These are phyloP conservation scores for Lactarius indigo DNA, from an alignment of 768 basidiomycete genomes.

Conservation along the genomic window DNA sequence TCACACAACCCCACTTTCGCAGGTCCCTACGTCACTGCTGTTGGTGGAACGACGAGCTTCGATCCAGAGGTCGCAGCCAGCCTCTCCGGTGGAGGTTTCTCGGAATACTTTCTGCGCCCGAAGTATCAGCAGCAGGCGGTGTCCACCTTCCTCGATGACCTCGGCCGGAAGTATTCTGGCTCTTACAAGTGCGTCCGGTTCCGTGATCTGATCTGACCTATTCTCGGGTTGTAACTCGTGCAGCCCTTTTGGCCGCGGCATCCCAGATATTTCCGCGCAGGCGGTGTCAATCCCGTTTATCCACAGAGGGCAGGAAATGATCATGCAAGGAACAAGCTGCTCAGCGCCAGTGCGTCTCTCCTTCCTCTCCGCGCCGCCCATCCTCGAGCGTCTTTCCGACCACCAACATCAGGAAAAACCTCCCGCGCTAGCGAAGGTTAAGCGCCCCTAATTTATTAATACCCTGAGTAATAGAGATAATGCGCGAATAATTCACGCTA, in stretches of 20 bases:
- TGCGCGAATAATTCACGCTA: too few relatives aligned
- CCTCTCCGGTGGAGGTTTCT: neutral
- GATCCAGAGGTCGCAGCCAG: neutral
- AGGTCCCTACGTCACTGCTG: neutral
- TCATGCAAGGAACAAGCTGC: neutral
- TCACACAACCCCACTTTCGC: neutral
- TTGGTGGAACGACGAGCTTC: neutral
- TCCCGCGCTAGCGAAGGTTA: too few relatives aligned
- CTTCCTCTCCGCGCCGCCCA: neutral
- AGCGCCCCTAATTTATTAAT: too few relatives aligned
- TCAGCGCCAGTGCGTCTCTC: neutral
- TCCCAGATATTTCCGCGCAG: neutral
- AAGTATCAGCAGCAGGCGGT: neutral
- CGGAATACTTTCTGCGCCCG: neutral
- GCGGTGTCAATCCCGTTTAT: accelerated
- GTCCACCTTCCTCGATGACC: neutral
- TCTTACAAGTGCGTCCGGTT: neutral
- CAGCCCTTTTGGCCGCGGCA: neutral
- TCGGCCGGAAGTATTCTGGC: neutral
- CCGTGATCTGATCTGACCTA: neutral
- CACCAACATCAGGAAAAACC: too few relatives aligned
- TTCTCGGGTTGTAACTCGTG: neutral
- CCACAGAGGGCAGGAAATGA: neutral
- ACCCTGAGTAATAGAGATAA: too few relatives aligned
- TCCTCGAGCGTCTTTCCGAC: neutral